Evolutionary conservation across 768 basidiomycete genomes (phyloP), one percentile per base, ranked within the genome.

Genomic region (Boletus bicolor): DNA sequence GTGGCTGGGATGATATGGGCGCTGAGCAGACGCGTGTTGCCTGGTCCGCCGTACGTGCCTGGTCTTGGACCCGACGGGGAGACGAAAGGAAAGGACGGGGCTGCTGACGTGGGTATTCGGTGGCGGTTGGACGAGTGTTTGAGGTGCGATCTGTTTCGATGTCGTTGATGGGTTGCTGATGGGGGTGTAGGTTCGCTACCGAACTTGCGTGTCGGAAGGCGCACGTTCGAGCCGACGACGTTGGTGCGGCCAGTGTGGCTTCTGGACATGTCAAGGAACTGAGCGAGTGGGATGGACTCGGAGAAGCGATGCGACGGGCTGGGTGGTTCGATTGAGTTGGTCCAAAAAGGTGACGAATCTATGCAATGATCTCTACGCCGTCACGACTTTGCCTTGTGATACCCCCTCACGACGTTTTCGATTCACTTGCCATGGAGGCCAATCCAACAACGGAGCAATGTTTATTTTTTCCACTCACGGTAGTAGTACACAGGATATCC

Each of bases 1-100:
- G 81, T 91, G n/a, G 85, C 87, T 0, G 91, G 90, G 8, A 92
- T 93, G 89, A 87, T 93, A 52, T 93, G 83, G 69, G 83, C 90
- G 0, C 67, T 93, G 60, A 91, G 85, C 53, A 74, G 89, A 61
- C 77, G 83, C 44, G 73, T 91, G 50, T 72, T 85, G 45, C 91
- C 91, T 34, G 89, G 91, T 0, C 71, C 80, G 9, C 91, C 89
- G n/a, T 93, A 89, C 69, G 84, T 83, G 9, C 88, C 85, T 4
- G 62, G 62, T 4, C 36, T 38, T 9, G 51, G 38, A 54, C 12
- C 47, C 6, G 56, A 63, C 11, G 55, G 42, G 14, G 69, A 67
- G 14, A 47, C 37, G 15, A 62, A 64, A 24, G 54, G 62, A 30
- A 82, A 81, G 47, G 73, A 72, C 30, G 76, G 76, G 14, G 30